Evolutionary conservation across 1,284 basidiomycete genomes (phyloP).

Genomic region (Meripilus lineatus): DNA sequence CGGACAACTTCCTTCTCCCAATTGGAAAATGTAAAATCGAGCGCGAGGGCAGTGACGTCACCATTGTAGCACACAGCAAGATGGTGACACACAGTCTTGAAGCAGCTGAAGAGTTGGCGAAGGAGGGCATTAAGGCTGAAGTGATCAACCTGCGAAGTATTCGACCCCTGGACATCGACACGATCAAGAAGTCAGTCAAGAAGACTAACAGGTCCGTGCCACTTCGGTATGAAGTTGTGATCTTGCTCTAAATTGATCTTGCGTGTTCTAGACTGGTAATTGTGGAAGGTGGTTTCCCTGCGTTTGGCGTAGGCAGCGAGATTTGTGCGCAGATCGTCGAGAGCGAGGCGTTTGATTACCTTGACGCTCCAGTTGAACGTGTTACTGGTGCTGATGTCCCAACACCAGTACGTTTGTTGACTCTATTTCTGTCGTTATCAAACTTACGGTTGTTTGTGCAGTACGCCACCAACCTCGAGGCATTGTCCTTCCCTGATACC

Average conservation of each 20-base stretch:
- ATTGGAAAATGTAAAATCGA: conserved; percentile 99
- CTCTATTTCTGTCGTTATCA: neutral
- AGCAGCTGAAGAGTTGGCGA: conserved; percentile 88
- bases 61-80: conserved; percentile 95
- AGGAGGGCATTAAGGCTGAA: conserved; percentile 97
- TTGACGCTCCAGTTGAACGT: conserved; percentile 97
- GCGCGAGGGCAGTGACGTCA: conserved; percentile 88
- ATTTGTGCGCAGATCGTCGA: conserved; percentile 96
- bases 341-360: conserved; percentile 94
- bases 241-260: conserved; percentile 7
- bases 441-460: conserved; percentile 26
- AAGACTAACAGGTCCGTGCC: conserved; percentile 86
- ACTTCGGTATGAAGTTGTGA: conserved; percentile 8
- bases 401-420: conserved; percentile 71
- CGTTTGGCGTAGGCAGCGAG: conserved; percentile 97
- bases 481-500: conserved; percentile 89
- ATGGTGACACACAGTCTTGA: conserved; percentile 93
- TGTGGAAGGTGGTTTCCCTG: conserved; percentile 98
- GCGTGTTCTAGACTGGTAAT: conserved; percentile 65
- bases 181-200: conserved; percentile 93
- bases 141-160: conserved; percentile 97
- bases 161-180: conserved; percentile 95
- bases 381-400: conserved; percentile 97
- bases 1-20: conserved; percentile 90
- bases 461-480: conserved; percentile 89